phyloP scores from a whole-genome alignment of 495 filamentous ascomycete genomes.

The Penicillium argentinense region DNA sequence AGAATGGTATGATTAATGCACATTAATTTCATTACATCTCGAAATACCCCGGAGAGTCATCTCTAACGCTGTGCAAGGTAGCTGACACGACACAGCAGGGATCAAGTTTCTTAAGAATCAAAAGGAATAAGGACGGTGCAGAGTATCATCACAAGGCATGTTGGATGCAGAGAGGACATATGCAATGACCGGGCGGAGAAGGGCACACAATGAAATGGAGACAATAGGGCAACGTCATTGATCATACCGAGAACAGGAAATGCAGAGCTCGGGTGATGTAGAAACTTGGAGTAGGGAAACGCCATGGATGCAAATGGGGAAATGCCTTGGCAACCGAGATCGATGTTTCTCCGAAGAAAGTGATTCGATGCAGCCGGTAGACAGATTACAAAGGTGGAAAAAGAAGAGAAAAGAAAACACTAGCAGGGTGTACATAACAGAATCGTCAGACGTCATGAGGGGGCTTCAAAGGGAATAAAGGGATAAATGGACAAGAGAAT shows the following conservation, averaged over 20 bases:
- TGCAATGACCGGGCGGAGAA: conserved; percentile 1
- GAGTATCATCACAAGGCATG: conserved; percentile 11
- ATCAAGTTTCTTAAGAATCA: conserved; percentile 2
- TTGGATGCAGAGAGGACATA: conserved; percentile 13
- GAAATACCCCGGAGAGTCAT: background rate
- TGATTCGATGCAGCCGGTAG: too few species aligned
- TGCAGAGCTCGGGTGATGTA: conserved; percentile 7
- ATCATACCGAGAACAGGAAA: conserved; percentile 3
- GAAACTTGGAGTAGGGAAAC: conserved; percentile 2
- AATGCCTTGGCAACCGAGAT: background rate
- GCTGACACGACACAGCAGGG: background rate
- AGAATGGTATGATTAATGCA: too few species aligned
- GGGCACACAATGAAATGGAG: background rate
- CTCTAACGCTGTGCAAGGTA: too few species aligned
- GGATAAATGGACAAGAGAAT: conserved; percentile 24
- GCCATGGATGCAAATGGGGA: conserved; percentile 13
- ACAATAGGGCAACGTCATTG: conserved; percentile 4
- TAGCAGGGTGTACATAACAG: conserved; percentile 30
- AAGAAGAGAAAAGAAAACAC: too few species aligned
- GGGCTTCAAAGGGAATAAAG: conserved; percentile 10
- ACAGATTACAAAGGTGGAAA: conserved; percentile 23
- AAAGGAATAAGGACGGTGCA: background rate
- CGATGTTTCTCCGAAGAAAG: too few species aligned
- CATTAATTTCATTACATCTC: conserved; percentile 1
- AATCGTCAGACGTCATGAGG: conserved; percentile 35